phyloP scores from a whole-genome alignment of 768 basidiomycete species.

The Dentipellis sp. region DNA sequence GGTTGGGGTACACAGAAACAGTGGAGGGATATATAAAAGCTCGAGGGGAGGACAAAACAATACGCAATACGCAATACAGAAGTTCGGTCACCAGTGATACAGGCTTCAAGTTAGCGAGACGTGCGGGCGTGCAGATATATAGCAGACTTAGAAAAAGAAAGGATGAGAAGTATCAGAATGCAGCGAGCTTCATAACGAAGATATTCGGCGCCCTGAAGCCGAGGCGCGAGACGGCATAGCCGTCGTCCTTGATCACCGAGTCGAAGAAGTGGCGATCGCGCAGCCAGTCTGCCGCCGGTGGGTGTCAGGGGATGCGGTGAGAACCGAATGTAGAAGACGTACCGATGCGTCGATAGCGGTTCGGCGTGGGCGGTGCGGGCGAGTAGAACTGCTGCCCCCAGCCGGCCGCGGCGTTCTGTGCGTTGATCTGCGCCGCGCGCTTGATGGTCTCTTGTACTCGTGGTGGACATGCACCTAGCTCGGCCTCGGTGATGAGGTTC shows the following conservation, averaged over 20 bases:
- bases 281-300: constrained; percentile 53
- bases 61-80: too few relatives aligned
- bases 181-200: constrained; percentile 57
- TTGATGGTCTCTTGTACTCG: constrained; percentile 68
- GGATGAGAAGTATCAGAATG: constrained; percentile 19
- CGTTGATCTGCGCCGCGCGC: constrained; percentile 41
- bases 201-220: constrained; percentile 76
- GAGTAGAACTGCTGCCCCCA: constrained; percentile 39
- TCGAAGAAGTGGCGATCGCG: constrained; percentile 69
- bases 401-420: constrained; percentile 18
- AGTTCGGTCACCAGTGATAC: too few relatives aligned
- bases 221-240: constrained; percentile 48
- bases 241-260: constrained; percentile 47
- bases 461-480: constrained; percentile 49
- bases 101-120: neutral
- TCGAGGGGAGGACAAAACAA: too few relatives aligned
- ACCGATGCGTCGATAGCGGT: constrained; percentile 57
- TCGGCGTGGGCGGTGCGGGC: constrained; percentile 31
- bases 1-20: too few relatives aligned
- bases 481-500: constrained; percentile 53
- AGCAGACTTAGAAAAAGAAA: neutral
- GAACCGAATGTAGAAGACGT: constrained; percentile 20
- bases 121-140: neutral
- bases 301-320: neutral
- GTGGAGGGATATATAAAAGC: too few relatives aligned